Evolutionary conservation across 148 eudicot species (phyloP).

Genomic region (Heliamphora exappendiculata): DNA sequence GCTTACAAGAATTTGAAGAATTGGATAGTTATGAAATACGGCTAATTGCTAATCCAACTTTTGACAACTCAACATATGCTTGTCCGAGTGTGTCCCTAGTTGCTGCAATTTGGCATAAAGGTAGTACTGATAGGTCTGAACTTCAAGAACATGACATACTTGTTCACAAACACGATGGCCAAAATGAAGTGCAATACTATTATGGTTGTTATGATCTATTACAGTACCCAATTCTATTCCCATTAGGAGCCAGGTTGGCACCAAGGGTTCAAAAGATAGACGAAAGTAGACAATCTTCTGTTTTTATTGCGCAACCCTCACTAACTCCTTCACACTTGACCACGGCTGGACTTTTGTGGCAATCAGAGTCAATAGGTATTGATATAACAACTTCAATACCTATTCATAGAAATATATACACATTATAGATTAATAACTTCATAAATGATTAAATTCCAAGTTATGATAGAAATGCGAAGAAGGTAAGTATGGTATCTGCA

Average conservation of each 20-base stretch:
- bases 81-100: neutral
- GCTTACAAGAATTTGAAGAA: no score
- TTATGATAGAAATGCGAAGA: neutral
- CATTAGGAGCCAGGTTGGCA: neutral
- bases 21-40: neutral
- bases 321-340: no score
- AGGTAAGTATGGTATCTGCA: neutral
- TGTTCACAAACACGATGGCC: no score
- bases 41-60: neutral
- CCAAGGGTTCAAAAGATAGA: neutral
- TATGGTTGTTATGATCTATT: neutral
- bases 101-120: neutral
- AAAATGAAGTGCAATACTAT: no score
- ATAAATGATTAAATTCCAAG: no score
- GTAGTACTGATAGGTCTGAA: neutral
- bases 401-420: no score
- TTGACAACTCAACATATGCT: neutral
- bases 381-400: no score
- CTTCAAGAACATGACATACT: neutral
- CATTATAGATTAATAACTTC: no score
- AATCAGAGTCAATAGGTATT: no score
- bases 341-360: no score
- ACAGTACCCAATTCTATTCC: neutral
- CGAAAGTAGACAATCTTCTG: no score
- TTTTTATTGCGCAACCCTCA: no score